These are phyloP conservation scores for Pistacia integerrima DNA, from an alignment of 345 rosid species.

Conservation along the genomic window DNA sequence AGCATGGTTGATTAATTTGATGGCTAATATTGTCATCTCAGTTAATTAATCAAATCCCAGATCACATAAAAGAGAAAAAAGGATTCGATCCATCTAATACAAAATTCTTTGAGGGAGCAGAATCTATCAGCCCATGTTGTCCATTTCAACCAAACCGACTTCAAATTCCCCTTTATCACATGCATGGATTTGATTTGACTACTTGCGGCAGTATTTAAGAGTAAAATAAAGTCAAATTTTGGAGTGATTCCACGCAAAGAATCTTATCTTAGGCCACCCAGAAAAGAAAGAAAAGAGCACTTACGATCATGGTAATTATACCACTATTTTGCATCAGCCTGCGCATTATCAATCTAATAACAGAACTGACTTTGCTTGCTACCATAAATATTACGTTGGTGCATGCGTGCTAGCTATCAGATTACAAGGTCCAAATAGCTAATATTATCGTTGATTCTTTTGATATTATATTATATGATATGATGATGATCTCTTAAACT, in stretches of 20 bases:
- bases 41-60: too few species aligned
- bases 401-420: too few species aligned
- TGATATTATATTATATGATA: constrained; percentile 6
- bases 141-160: not conserved
- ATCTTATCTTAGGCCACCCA: not conserved
- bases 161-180: not conserved
- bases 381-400: too few species aligned
- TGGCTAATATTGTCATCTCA: too few species aligned
- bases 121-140: not conserved
- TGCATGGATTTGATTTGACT: not conserved
- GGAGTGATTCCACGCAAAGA: constrained; percentile 9
- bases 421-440: too few species aligned
- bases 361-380: too few species aligned
- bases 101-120: not conserved
- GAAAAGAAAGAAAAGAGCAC: not conserved
- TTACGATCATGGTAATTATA: too few species aligned
- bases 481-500: constrained; percentile 12
- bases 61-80: not conserved
- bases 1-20: too few species aligned
- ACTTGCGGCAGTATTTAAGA: too few species aligned
- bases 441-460: not conserved
- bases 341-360: not conserved
- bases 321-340: not conserved
- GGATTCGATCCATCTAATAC: too few species aligned
- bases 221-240: not conserved